Evolutionary conservation across 495 filamentous ascomycete species (phyloP).

Genomic region (Hypoxylon crocopeplum): DNA sequence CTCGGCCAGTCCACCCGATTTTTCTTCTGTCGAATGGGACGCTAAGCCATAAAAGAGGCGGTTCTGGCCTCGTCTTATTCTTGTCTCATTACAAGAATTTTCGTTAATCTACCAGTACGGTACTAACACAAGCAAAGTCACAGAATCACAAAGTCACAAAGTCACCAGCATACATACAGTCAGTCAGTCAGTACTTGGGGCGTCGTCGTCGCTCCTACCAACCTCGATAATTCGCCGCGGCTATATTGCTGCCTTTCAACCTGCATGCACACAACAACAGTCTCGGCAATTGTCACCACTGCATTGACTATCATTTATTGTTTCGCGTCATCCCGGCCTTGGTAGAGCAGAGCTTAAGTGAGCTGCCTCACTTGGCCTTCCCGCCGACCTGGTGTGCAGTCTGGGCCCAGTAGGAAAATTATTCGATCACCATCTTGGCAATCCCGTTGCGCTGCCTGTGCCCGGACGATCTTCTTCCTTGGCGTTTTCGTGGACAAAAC

Average conservation of each 20-base stretch:
- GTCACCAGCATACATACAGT: no score
- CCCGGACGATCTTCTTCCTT: constrained; percentile 36
- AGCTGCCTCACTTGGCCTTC: constrained; percentile 35
- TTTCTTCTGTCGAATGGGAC: constrained; percentile 25
- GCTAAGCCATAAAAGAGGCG: constrained; percentile 23
- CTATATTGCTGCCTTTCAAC: no score
- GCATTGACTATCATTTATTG: neutral
- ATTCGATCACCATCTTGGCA: constrained; percentile 32
- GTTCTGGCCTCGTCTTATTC: constrained; percentile 18
- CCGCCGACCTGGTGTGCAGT: constrained; percentile 2
- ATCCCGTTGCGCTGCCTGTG: constrained; percentile 10
- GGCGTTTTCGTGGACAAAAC: constrained; percentile 17
- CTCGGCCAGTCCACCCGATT: constrained; percentile 28
- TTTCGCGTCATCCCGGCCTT: constrained; percentile 26
- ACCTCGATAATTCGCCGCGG: no score
- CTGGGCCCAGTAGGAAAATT: constrained; percentile 19
- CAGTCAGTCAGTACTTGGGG: no score
- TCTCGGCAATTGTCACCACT: constrained; percentile 19
- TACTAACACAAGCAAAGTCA: no score
- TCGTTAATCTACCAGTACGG: constrained; percentile 10
- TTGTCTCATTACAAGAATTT: constrained; percentile 12
- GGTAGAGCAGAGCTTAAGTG: constrained; percentile 24
- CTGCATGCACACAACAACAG: no score
- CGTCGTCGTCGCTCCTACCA: no score
- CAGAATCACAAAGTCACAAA: no score